Evolutionary conservation across 2,329 filamentous ascomycete genomes (phyloP).

Genomic region (Neonectria ditissima): DNA sequence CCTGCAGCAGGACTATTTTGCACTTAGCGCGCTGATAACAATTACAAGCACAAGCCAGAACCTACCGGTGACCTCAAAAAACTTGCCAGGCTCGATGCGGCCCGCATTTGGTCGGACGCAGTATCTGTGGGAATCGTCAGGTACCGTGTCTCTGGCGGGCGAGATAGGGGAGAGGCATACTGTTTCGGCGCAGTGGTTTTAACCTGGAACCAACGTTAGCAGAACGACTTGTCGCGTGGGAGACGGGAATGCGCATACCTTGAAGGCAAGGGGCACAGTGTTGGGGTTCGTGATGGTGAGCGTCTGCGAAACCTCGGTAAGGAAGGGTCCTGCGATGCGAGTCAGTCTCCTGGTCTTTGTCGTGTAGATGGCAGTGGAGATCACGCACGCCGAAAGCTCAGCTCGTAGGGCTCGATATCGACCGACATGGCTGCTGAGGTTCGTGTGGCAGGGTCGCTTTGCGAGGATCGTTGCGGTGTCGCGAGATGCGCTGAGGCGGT

Average conservation of each 20-base stretch:
- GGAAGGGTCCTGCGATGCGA: conserved; percentile 69
- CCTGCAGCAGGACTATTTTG: conserved; percentile 85
- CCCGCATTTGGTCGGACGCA: conserved; percentile 98
- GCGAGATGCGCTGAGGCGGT: conserved; percentile 34
- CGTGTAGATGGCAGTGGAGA: conserved; percentile 24
- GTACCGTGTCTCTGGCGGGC: conserved; percentile 28
- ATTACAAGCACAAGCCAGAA: conserved; percentile 11
- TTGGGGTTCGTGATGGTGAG: conserved; percentile 75
- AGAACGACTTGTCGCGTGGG: conserved; percentile 6
- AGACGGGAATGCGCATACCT: conserved; percentile 63
- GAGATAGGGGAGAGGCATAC: conserved; percentile 63
- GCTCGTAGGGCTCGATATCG: conserved; percentile 90
- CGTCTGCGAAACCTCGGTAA: conserved; percentile 72
- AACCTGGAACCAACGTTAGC: conserved; percentile 70
- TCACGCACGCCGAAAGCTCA: conserved; percentile 89
- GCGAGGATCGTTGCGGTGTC: conserved; percentile 31
- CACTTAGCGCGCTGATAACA: conserved; percentile 27
- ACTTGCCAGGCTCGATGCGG: conserved; percentile 88
- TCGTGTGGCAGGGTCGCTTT: conserved; percentile 13
- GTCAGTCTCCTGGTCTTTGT: conserved; percentile 32
- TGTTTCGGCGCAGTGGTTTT: conserved; percentile 99
- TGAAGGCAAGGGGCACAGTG: conserved; percentile 74
- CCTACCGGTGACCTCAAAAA: conserved; percentile 93
- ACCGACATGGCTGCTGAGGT: conserved; percentile 81
- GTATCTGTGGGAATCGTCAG: conserved; percentile 72